Evolutionary conservation across 768 basidiomycete genomes (phyloP), one percentile per base, ranked within the genome.

Genomic region (Calocera viscosa): DNA sequence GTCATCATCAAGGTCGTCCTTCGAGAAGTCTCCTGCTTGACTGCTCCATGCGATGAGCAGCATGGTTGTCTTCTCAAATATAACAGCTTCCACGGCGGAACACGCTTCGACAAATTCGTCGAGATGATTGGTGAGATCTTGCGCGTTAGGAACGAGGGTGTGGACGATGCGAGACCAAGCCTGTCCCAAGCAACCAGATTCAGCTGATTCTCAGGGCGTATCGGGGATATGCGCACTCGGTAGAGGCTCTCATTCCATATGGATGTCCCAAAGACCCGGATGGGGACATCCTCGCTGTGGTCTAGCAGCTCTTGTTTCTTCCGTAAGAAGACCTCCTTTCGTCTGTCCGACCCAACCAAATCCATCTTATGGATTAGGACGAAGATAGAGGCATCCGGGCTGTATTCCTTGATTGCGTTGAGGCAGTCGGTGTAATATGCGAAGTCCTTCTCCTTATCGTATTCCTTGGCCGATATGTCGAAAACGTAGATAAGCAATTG

Each of bases 121-220:
- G 19, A 99, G 84, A 71, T 98, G 94, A 69, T 83, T 86, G 1
- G 89, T 86, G 41, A 99, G 87, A 49, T 92, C 86, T n/a, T 86
- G 79, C 38, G 91, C 91, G 70, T 98, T 97, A 2, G 96, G 96
- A 67, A 97, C 95, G 71, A 99, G 82, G 17, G 92, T 93, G 73
- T 96, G 92, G 17, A 99, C 94, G 68, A 99, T 95, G 70, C 86
- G 87, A 22, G 96, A 98, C 96, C 96, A 98, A 22, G 96, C 96
- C 95, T 98, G 67, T 5, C 26, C 66, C 11, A 60, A 24, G 65
- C n/a, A n/a, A 19, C 8, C 19, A 47, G 11, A 34, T 47, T 26
- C 2, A 49, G 34, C 19, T 16, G 39, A 10, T 14, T n/a, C n/a
- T n/a, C n/a, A n/a, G n/a, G n/a, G n/a, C n/a, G n/a, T n/a, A n/a